A percentile compares a stretch with the other conserved stretches of the same genome.
Evolutionary conservation across 352 stramenopile species (phyloP).

Genomic region (Globisporangium alternatum): DNA sequence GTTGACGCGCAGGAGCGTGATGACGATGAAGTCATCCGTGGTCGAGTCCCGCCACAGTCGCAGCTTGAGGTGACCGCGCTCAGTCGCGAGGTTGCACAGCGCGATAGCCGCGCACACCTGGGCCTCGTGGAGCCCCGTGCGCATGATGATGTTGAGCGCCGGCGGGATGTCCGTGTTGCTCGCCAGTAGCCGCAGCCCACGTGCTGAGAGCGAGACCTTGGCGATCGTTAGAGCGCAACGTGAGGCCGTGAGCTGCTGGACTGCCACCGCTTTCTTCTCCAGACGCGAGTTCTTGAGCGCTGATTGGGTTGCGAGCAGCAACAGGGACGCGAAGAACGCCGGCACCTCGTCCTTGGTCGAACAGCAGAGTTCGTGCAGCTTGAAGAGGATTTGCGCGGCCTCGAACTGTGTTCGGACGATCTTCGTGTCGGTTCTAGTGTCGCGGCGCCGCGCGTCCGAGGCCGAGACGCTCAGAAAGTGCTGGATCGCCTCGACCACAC

Average conservation of each 20-base stretch:
- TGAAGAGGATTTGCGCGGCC: slow-evolving; percentile 52
- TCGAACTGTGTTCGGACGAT: slow-evolving; percentile 55
- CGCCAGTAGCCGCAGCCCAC: slow-evolving; percentile 46
- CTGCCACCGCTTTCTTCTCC: slow-evolving; percentile 31
- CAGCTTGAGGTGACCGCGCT: slow-evolving; percentile 32
- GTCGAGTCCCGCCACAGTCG: slow-evolving; percentile 63
- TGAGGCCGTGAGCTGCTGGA: slow-evolving; percentile 61
- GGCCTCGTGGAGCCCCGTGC: slow-evolving; percentile 75
- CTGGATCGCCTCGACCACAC: slow-evolving; percentile 59
- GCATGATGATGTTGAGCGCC: slow-evolving; percentile 82
- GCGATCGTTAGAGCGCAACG: slow-evolving; percentile 63
- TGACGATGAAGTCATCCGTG: slow-evolving; percentile 86
- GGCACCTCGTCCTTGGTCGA: slow-evolving; percentile 31
- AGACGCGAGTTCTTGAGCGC: slow-evolving; percentile 55
- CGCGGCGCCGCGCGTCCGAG: slow-evolving; percentile 34
- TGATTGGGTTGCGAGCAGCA: slow-evolving; percentile 59
- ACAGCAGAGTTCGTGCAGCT: slow-evolving; percentile 56
- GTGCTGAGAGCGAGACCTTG: slow-evolving; percentile 42
- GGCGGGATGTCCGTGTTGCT: slow-evolving; percentile 50
- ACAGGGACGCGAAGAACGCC: slow-evolving; percentile 54
- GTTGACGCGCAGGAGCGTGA: slow-evolving; percentile 83
- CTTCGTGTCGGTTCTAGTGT: slow-evolving; percentile 37
- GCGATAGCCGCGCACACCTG: slow-evolving; percentile 82
- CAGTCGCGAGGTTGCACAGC: slow-evolving; percentile 82
- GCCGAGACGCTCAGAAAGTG: slow-evolving; percentile 49